Evolutionary conservation across 257 asterid species (phyloP).

Genomic region (Lycium ferocissimum): DNA sequence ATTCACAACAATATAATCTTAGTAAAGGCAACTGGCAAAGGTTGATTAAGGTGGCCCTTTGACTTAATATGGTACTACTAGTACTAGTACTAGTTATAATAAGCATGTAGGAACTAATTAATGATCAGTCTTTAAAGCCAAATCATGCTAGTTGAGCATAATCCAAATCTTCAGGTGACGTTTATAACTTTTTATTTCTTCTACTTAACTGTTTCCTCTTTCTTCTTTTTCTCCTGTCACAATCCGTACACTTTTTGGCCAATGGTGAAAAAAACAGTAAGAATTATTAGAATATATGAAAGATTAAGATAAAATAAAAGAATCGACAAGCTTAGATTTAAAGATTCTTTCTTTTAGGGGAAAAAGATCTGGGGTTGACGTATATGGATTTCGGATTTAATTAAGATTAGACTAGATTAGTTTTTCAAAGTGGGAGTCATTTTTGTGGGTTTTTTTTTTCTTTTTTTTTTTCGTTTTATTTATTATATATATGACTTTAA

Average conservation of each 20-base stretch:
- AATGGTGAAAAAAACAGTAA: conserved; percentile 32
- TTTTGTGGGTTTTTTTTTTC: not conserved
- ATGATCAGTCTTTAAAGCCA: not conserved
- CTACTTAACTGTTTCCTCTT: not conserved
- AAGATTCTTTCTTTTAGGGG: not conserved
- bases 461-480: not conserved
- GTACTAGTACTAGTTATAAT: not conserved
- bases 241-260: conserved; percentile 41
- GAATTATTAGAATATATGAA: not conserved
- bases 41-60: not conserved
- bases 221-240: conserved; percentile 33
- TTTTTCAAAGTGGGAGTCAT: conserved; percentile 7
- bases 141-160: not conserved
- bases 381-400: conserved; percentile 17
- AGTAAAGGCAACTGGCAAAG: not conserved
- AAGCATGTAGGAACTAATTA: not conserved
- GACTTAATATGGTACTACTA: not conserved
- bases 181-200: conserved; percentile 6
- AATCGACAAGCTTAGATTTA: not conserved
- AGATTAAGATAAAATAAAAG: not conserved
- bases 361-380: conserved; percentile 28
- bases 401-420: conserved; percentile 11
- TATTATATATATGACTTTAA: conserved; percentile 7
- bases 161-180: conserved; percentile 26
- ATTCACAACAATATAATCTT: not conserved